Evolutionary conservation across 2,329 filamentous ascomycete genomes (phyloP).

Genomic region (Lasiodiplodia hormozganensis): DNA sequence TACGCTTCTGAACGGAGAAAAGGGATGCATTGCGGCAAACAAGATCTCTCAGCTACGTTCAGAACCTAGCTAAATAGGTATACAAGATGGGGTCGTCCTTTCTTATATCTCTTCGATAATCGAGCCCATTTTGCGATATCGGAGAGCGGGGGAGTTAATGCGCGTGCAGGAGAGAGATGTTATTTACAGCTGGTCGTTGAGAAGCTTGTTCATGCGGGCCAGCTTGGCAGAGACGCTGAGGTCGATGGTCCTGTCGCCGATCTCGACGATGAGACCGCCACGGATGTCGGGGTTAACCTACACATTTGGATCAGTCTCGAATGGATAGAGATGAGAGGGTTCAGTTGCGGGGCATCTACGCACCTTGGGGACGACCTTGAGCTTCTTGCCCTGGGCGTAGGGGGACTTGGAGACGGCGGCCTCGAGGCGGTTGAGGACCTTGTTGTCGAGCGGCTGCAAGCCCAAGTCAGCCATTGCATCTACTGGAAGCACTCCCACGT

Average conservation of each 20-base stretch:
- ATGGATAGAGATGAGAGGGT: conserved; percentile 31
- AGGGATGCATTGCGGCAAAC: neutral
- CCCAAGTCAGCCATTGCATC: conserved; percentile 18
- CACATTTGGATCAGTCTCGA: neutral
- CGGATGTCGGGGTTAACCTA: conserved; percentile 94
- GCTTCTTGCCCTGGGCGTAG: conserved; percentile 93
- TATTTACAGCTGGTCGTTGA: conserved; percentile 93
- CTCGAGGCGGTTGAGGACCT: conserved; percentile 86
- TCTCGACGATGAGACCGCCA: conserved; percentile 92
- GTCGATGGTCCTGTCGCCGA: conserved; percentile 97
- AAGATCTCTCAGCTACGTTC: conserved; percentile 4
- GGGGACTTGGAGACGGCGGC: conserved; percentile 85
- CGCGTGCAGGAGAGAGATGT: neutral
- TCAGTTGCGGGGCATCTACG: neutral
- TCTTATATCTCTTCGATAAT: neutral
- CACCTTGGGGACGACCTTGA: conserved; percentile 94
- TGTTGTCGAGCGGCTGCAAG: conserved; percentile 79
- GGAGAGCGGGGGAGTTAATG: conserved; percentile 1
- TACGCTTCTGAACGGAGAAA: conserved; percentile 2
- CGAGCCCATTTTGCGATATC: conserved; percentile 10
- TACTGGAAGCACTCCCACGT: neutral
- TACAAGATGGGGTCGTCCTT: conserved; percentile 14
- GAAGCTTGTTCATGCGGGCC: conserved; percentile 98
- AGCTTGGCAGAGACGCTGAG: conserved; percentile 94
- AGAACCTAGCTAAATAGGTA: conserved; percentile 21